phyloP scores from a whole-genome alignment of 1,139 yeast species.

The Oligophagozyma castellii region DNA sequence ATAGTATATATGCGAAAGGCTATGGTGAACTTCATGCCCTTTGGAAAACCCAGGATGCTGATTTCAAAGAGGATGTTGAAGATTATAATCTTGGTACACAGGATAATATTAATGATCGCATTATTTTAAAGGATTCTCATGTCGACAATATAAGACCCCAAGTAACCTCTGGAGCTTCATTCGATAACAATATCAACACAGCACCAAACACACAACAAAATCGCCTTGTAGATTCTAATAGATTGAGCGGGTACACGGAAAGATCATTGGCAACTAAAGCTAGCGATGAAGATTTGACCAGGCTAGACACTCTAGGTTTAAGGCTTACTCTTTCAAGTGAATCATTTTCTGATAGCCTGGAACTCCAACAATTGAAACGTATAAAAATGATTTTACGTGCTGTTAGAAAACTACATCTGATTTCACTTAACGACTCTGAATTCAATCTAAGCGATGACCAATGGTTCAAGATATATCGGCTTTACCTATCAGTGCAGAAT shows the following conservation, averaged over 20 bases:
- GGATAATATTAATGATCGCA: background rate
- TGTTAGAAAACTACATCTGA: conserved; percentile 18
- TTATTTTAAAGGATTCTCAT: background rate
- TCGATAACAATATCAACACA: background rate
- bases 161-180: background rate
- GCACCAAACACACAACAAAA: background rate
- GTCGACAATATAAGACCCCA: background rate
- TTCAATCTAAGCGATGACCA: conserved; percentile 30
- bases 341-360: background rate
- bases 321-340: background rate
- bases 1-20: background rate
- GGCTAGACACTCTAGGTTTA: background rate
- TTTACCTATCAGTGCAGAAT: conserved; percentile 22
- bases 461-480: conserved; percentile 30
- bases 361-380: conserved; percentile 2
- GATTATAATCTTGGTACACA: background rate
- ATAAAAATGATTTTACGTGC: conserved; percentile 18
- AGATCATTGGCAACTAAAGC: background rate
- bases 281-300: too few relatives aligned
- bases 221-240: background rate
- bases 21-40: too few relatives aligned
- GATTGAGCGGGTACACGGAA: background rate
- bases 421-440: conserved; percentile 24
- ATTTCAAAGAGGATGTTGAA: background rate
- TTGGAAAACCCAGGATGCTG: background rate